Conservation (phyloP, 2,329 filamentous ascomycete species). For the Aureobasidium sp. region DNA sequence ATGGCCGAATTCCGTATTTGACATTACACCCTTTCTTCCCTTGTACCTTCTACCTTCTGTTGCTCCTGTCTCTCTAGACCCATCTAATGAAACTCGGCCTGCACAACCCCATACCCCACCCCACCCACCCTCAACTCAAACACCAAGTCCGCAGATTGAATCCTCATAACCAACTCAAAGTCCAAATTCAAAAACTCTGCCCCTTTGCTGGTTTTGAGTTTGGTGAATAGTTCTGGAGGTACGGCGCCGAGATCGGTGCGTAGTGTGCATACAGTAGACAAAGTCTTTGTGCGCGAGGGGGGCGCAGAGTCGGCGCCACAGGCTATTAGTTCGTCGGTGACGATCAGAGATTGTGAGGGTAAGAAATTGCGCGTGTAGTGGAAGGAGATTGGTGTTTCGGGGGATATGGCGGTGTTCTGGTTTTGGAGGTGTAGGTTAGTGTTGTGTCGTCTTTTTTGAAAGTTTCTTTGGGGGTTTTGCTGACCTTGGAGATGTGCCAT, state of each 20-base stretch:
- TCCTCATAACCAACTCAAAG: constrained; percentile 77
- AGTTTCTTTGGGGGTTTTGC: neutral
- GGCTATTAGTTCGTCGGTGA: constrained; percentile 74
- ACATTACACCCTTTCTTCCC: no score
- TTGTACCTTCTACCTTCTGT: no score
- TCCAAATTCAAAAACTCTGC: constrained; percentile 78
- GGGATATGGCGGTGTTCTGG: constrained; percentile 67
- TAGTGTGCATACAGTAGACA: constrained; percentile 69
- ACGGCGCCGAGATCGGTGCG: constrained; percentile 75
- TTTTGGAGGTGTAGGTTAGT: constrained; percentile 47
- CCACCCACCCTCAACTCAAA: constrained; percentile 78
- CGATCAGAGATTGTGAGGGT: constrained; percentile 60
- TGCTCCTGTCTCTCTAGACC: constrained; percentile 15
- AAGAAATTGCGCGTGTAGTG: constrained; percentile 83
- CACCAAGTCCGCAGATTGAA: constrained; percentile 67
- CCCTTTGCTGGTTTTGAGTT: constrained; percentile 69
- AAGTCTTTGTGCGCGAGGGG: constrained; percentile 38
- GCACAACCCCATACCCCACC: constrained; percentile 67
- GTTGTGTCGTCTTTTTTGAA: constrained; percentile 27
- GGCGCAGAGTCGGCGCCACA: constrained; percentile 64
- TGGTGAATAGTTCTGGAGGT: constrained; percentile 64
- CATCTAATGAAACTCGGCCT: constrained; percentile 65
- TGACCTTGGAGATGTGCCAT: constrained; percentile 69
- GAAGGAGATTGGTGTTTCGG: constrained; percentile 68
- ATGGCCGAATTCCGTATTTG: no score